Evolutionary conservation across 1,284 basidiomycete species (phyloP), one percentile per base, ranked within the genome.

Genomic region (Crucibulum cyathiforme): DNA sequence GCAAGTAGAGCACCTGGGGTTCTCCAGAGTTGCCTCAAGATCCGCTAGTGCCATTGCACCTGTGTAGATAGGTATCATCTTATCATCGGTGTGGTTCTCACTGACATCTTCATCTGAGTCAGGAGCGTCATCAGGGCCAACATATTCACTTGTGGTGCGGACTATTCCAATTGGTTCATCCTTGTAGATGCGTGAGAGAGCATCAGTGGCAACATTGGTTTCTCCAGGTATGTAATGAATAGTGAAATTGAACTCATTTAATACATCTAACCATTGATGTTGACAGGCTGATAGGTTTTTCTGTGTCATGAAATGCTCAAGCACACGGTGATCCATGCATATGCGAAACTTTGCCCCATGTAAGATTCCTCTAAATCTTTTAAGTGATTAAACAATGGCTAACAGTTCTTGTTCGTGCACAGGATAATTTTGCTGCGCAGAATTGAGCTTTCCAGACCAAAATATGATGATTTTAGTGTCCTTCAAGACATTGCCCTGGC

Each of bases 141-240:
- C 47, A 36, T 65, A 78, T 56, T 77, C 75, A 7, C 53, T 61
- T 8, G 49, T 36, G 0, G 70, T 67, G 1, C 72, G 54, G 2
- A 73, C 67, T 0, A 61, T 68, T 2, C 73, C 72, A 3, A 56
- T 34, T 0, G 60, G 56, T 31, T 80, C 75, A 37, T 71, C 57
- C 1, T 59, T 62, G 55, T 78, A 79, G 13, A 79, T 71, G 2
- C 74, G 61, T 0, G 76, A 80, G 19, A 80, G 60, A 0, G 72
- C 72, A 53, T 80, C 77, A 2, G 77, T 68, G 0, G 77, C 47
- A 2, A 63, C 49, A 54, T 79, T 80, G 0, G 62, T 61, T 8
- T 59, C 55, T 0, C 76, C 75, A 0, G 74, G 71, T 36, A 79
- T 67, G 56, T 79, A 73, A 5, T 65, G 41, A 5, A 80, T 67